Evolutionary conservation across 345 rosid genomes (phyloP), one percentile per base, ranked within the genome.

Genomic region (Eucalyptus regnans): DNA sequence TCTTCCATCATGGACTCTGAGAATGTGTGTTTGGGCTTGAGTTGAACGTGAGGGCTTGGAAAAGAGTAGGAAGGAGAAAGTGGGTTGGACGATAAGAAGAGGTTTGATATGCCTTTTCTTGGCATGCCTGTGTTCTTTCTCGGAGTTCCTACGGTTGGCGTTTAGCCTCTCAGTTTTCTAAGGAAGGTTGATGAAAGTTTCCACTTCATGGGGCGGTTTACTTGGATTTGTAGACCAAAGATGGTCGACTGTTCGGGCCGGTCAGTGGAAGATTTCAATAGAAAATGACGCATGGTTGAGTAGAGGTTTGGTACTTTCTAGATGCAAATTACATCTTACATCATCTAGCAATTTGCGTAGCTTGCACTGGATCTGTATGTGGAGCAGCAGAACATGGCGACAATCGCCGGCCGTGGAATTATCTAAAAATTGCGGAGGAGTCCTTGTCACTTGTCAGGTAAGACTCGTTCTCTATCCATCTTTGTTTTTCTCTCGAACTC

Each of bases 1-100:
- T 95, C 95, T 64, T 93, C 95, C 93, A 94, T 90, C 93, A 92
- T 52, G 18, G 94, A 90, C 87, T 91, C 89, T 33, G 98, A 92
- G 88, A 91, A 68, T 27, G 92, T 49, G 37, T 49, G 88, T 33
- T 49, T 54, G 41, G 80, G 80, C 41, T 44, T 20, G 80, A 68
- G 20, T 68, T 18, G 87, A n/a, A 92, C 60, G 22, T 89, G 51
- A 88, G 90, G 87, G 79, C 90, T 87, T 52, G 86, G 76, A 88
- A 12, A 87, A 87, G 88, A 91, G 71, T 85, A 52, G 79, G 58
- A 84, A 81, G 89, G 44, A 92, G 91, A 89, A 52, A 50, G 37
- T 52, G 91, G 64, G 14, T 88, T 52, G 48, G 71, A 48, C n/a
- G 88, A 50, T 20, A 88, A 58, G 51, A 90, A 89, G 56, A 89